phyloP scores from a whole-genome alignment of 2,329 filamentous ascomycete species.

The Neofusicoccum kwambonambiense region DNA sequence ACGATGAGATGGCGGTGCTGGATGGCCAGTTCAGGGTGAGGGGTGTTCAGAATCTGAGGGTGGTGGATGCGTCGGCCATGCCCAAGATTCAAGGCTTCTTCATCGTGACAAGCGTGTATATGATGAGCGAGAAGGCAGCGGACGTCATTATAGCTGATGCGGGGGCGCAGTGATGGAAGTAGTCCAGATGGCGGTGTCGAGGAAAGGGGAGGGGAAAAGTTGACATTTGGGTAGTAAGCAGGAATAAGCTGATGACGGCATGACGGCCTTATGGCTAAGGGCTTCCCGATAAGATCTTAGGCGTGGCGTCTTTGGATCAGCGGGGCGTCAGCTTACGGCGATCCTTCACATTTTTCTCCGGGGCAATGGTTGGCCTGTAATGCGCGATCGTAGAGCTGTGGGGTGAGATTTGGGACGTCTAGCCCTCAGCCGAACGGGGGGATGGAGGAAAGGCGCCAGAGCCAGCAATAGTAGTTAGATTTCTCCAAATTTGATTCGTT shows the following conservation, averaged over 20 bases:
- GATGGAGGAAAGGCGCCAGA: neutral
- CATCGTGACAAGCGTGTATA: constrained; percentile 52
- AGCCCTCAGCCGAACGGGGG: neutral
- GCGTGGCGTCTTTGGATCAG: too few relatives aligned
- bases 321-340: constrained; percentile 6
- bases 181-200: too few relatives aligned
- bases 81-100: constrained; percentile 57
- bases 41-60: constrained; percentile 55
- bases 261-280: neutral
- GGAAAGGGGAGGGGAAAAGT: too few relatives aligned
- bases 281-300: too few relatives aligned
- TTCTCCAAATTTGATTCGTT: neutral
- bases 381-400: neutral
- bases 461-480: too few relatives aligned
- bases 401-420: neutral
- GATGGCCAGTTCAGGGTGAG: constrained; percentile 58
- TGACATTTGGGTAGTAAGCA: neutral
- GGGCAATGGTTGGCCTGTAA: neutral
- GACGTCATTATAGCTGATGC: constrained; percentile 37
- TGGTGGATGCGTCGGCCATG: constrained; percentile 62
- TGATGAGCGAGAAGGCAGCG: constrained; percentile 61
- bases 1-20: constrained; percentile 55
- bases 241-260: constrained; percentile 1
- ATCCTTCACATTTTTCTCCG: neutral
- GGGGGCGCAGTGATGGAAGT: neutral